Evolutionary conservation across 805 yeast species (phyloP).

Genomic region (Metschnikowia borealis): DNA sequence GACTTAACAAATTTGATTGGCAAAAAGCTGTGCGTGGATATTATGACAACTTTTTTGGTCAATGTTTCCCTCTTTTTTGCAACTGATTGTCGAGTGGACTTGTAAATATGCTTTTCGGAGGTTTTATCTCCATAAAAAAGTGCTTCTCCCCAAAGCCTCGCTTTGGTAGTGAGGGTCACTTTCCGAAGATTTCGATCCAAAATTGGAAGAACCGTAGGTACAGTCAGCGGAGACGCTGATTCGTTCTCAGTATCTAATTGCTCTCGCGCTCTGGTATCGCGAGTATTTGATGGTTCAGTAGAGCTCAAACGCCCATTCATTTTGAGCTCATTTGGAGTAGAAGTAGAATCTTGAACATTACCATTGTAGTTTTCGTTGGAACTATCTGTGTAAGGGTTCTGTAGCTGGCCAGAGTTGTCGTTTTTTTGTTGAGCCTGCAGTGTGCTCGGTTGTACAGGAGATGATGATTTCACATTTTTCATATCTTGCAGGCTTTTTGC

Average conservation of each 20-base stretch:
- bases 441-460: neutral
- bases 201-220: conserved; percentile 12
- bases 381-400: neutral
- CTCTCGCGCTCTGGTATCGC: neutral
- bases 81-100: conserved; percentile 8
- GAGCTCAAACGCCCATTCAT: neutral
- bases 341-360: neutral
- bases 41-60: conserved; percentile 24
- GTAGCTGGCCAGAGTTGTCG: neutral
- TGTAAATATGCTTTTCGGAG: conserved; percentile 16
- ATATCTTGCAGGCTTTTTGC: neutral
- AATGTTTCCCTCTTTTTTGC: conserved; percentile 3
- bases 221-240: neutral
- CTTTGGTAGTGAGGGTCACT: conserved; percentile 19
- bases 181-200: conserved; percentile 18
- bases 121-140: conserved; percentile 11
- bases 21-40: conserved; percentile 38
- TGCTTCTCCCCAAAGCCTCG: conserved; percentile 19
- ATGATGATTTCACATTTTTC: neutral
- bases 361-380: neutral
- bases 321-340: neutral
- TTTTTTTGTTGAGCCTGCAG: neutral
- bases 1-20: conserved; percentile 38
- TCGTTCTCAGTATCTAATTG: neutral
- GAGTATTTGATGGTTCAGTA: neutral